Percentiles rank a stretch among this genome's conserved stretches.
phyloP scores from a whole-genome alignment of 495 filamentous ascomycete species.

The Lindgomyces ingoldianus region DNA sequence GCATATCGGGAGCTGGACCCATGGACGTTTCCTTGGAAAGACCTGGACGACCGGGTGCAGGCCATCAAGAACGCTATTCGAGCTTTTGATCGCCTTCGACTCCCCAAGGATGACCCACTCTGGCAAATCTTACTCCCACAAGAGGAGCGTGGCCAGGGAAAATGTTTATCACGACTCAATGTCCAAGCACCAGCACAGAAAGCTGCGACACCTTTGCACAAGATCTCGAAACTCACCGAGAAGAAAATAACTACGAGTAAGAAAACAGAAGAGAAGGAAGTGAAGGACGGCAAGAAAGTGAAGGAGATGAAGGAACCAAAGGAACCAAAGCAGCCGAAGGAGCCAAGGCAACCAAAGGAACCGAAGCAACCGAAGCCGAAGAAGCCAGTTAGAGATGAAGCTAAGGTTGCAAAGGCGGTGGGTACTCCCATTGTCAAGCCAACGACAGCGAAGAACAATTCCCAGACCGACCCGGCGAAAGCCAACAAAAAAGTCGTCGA shows the following conservation, averaged over 20 bases:
- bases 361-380: conserved; percentile 30
- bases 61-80: conserved; percentile 85
- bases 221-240: conserved; percentile 44
- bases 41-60: conserved; percentile 63
- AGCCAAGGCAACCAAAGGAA: conserved; percentile 14
- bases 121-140: conserved; percentile 80
- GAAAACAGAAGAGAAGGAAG: conserved; percentile 59
- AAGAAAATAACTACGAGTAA: conserved; percentile 25
- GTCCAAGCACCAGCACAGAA: conserved; percentile 52
- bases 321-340: conserved; percentile 33
- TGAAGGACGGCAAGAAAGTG: conserved; percentile 24
- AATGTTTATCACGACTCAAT: conserved; percentile 72
- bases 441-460: neutral
- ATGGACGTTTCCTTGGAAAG: conserved; percentile 59
- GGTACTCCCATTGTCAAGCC: neutral
- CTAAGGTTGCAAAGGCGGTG: conserved; percentile 30
- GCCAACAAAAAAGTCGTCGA: conserved; percentile 19
- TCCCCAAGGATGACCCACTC: conserved; percentile 68
- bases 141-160: conserved; percentile 77
- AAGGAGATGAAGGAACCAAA: conserved; percentile 21
- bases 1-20: conserved; percentile 81
- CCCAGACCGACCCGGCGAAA: conserved; percentile 6
- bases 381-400: conserved; percentile 39
- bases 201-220: conserved; percentile 56
- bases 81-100: conserved; percentile 74